Conservation (phyloP, 176 grass and related monocot genomes). For the Eremochloa ophiuroides region DNA sequence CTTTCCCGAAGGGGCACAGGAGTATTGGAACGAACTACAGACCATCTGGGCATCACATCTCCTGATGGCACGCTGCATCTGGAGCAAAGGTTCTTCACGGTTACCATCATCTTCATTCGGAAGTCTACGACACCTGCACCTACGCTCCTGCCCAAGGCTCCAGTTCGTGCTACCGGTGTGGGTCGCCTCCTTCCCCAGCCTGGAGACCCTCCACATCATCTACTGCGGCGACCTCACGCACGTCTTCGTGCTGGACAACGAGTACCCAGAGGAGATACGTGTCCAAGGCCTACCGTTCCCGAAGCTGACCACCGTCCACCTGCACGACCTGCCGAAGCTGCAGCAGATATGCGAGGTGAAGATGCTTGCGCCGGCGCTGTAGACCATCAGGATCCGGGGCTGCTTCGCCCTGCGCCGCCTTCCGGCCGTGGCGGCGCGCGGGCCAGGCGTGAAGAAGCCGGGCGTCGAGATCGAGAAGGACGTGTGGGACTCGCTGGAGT, state of each 20-base stretch:
- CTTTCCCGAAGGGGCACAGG: fast-evolving
- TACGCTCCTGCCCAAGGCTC: conserved; percentile 1
- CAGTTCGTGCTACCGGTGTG: background rate
- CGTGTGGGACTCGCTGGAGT: conserved; percentile 22
- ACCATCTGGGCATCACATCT: conserved; percentile 12
- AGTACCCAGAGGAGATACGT: background rate
- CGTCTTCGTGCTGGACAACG: background rate
- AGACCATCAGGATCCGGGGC: conserved; percentile 9
- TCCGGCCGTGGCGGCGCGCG: background rate
- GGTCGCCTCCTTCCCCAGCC: background rate
- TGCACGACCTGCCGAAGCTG: conserved; percentile 5
- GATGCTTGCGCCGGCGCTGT: background rate
- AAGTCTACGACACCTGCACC: background rate
- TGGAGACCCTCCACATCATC: conserved; percentile 27
- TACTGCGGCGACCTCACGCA: background rate
- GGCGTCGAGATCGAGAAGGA: background rate
- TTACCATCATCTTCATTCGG: fast-evolving
- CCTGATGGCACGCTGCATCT: background rate
- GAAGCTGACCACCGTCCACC: conserved; percentile 2
- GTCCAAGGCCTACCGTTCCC: background rate
- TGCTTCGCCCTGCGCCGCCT: conserved; percentile 2
- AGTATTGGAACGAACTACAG: fast-evolving
- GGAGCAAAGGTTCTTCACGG: background rate
- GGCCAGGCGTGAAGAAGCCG: background rate
- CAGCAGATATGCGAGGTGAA: background rate